A percentile compares a stretch with the other conserved stretches of the same genome.
Evolutionary conservation across 192 early-diverging fungal species (phyloP).

Genomic region (Linderina pennispora): DNA sequence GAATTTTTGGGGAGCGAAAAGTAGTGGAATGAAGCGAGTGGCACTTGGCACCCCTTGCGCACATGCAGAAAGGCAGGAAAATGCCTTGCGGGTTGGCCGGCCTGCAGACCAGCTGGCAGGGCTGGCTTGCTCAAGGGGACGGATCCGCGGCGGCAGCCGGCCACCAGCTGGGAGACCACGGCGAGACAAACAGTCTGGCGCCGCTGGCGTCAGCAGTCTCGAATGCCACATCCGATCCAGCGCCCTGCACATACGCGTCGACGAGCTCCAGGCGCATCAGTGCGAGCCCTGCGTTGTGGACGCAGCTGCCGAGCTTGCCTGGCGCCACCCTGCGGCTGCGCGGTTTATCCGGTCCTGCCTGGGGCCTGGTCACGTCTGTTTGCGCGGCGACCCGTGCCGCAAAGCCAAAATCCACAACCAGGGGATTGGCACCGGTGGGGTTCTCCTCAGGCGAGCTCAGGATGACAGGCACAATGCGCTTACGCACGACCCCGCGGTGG

Average conservation of each 20-base stretch:
- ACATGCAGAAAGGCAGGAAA: no score
- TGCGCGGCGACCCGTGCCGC: no score
- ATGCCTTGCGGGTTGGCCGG: no score
- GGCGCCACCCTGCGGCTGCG: constrained; percentile 44
- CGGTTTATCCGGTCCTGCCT: constrained; percentile 19
- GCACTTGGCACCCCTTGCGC: no score
- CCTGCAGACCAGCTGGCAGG: no score
- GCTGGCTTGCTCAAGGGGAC: no score
- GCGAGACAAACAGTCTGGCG: constrained; percentile 15
- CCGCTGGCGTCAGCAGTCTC: constrained; percentile 17
- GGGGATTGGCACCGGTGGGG: constrained; percentile 5
- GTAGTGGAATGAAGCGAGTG: no score
- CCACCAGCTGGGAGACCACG: constrained; percentile 43
- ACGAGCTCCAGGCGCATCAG: constrained; percentile 80
- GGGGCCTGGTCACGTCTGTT: constrained; percentile 9
- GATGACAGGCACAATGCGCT: constrained; percentile 79
- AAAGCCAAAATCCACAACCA: constrained; percentile 7
- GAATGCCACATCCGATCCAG: constrained; percentile 2
- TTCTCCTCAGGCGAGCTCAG: constrained; percentile 3
- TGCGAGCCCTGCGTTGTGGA: constrained; percentile 81
- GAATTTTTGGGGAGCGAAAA: no score
- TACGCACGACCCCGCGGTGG: constrained; percentile 89
- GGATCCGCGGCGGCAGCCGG: no score
- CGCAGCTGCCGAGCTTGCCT: constrained; percentile 58
- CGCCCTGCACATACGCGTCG: constrained; percentile 7